Conservation (phyloP, 352 stramenopile species). For the Globisporangium iwayamae region DNA sequence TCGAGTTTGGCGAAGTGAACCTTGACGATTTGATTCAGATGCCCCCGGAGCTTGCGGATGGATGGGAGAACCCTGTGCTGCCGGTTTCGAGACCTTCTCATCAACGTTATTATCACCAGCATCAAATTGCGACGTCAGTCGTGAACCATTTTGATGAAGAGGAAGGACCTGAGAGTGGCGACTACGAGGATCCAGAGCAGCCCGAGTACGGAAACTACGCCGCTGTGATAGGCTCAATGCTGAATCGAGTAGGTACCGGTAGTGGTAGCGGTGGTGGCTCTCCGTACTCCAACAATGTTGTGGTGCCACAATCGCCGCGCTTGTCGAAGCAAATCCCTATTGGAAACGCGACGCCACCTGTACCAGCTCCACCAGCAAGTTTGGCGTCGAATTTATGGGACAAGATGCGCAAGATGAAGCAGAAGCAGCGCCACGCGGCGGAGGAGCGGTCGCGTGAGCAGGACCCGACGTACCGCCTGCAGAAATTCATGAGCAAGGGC, state of each 20-base stretch:
- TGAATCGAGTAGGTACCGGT: not conserved
- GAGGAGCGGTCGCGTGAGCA: constrained; percentile 40
- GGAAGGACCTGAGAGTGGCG: not conserved
- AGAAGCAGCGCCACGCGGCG: constrained; percentile 31
- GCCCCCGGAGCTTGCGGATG: constrained; percentile 53
- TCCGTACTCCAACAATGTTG: not conserved
- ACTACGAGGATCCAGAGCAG: constrained; percentile 2
- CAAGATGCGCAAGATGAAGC: constrained; percentile 56
- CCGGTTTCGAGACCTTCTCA: not conserved
- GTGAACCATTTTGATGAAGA: constrained; percentile 9
- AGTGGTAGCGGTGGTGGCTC: not conserved
- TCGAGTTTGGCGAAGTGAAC: constrained; percentile 45
- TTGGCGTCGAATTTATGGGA: constrained; percentile 55
- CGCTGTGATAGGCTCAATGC: not conserved
- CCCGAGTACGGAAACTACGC: not conserved
- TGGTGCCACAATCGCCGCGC: not conserved
- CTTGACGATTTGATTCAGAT: constrained; percentile 53
- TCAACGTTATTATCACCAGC: not conserved
- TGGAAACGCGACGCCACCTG: not conserved
- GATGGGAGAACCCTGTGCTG: constrained; percentile 52
- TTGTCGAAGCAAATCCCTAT: not conserved
- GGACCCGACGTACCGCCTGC: constrained; percentile 49
- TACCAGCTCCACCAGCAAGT: constrained; percentile 22
- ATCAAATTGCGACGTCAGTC: not conserved
- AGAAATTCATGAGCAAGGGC: constrained; percentile 47